Conservation (phyloP, 129 eudicot genomes). For the Scalesia atractyloides region DNA sequence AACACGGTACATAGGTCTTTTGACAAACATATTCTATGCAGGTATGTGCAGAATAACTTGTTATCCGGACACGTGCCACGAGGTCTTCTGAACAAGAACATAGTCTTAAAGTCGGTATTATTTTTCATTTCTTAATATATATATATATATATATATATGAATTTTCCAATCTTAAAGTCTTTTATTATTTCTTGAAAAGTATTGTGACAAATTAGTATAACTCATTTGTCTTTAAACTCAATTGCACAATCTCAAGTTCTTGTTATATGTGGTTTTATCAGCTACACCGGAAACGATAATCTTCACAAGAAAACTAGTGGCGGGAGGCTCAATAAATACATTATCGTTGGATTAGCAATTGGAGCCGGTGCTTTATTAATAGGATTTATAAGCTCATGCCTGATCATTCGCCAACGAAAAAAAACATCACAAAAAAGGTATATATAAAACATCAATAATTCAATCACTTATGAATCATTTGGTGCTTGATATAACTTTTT, state of each 20-base stretch:
- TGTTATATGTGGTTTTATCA: conserved; percentile 31
- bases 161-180: neutral
- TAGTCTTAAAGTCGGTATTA: conserved; percentile 68
- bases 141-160: no score
- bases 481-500: neutral
- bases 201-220: neutral
- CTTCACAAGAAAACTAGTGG: conserved; percentile 53
- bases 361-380: conserved; percentile 77
- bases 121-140: neutral
- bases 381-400: conserved; percentile 69
- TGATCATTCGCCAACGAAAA: conserved; percentile 56
- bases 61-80: conserved; percentile 77
- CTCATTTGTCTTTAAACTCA: neutral
- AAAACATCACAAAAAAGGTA: conserved; percentile 57
- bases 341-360: conserved; percentile 66
- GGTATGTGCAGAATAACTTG: conserved; percentile 82
- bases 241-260: conserved; percentile 15
- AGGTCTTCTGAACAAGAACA: conserved; percentile 56
- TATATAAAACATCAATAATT: neutral
- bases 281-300: conserved; percentile 70
- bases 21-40: conserved; percentile 38
- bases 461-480: neutral
- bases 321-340: conserved; percentile 48
- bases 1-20: neutral
- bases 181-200: neutral